Evolutionary conservation across 371 early-diverging fungal genomes (phyloP).

Genomic region (Mortierella sp.): DNA sequence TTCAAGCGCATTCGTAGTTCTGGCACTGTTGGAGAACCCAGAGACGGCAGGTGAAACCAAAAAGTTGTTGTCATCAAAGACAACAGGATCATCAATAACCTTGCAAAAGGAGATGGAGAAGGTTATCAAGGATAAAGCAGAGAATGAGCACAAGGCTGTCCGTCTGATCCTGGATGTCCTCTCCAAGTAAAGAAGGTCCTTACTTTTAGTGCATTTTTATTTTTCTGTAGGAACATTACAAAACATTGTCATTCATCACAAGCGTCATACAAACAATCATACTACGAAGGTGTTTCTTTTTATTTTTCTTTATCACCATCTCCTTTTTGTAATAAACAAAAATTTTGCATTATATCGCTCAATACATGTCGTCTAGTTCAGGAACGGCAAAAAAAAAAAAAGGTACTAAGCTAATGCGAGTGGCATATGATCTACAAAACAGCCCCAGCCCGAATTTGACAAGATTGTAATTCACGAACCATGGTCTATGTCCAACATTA

Average conservation of each 20-base stretch:
- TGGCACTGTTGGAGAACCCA: slow-evolving; percentile 73
- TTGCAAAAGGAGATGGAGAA: slow-evolving; percentile 55
- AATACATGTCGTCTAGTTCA: not conserved
- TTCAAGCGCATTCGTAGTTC: slow-evolving; percentile 66
- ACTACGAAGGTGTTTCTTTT: not conserved
- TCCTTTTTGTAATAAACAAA: not conserved
- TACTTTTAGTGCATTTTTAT: not conserved
- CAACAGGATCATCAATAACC: slow-evolving; percentile 48
- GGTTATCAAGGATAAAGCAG: slow-evolving; percentile 43
- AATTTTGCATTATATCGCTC: not conserved
- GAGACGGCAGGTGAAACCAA: slow-evolving; percentile 60
- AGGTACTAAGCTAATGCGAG: not conserved
- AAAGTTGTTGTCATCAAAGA: slow-evolving; percentile 34
- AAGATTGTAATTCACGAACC: slow-evolving; percentile 5
- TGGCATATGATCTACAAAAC: not conserved
- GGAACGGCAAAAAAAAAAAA: not conserved
- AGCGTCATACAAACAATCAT: not conserved
- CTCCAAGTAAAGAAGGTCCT: slow-evolving; percentile 31
- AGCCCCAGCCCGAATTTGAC: slow-evolving; percentile 5
- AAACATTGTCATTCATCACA: not conserved
- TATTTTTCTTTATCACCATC: not conserved
- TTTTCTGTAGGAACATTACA: not conserved
- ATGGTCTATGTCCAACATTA: slow-evolving; percentile 5
- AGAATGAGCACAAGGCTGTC: slow-evolving; percentile 40
- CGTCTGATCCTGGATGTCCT: slow-evolving; percentile 43